Conservation (phyloP, 768 basidiomycete genomes). For the Kwoniella sp. region DNA sequence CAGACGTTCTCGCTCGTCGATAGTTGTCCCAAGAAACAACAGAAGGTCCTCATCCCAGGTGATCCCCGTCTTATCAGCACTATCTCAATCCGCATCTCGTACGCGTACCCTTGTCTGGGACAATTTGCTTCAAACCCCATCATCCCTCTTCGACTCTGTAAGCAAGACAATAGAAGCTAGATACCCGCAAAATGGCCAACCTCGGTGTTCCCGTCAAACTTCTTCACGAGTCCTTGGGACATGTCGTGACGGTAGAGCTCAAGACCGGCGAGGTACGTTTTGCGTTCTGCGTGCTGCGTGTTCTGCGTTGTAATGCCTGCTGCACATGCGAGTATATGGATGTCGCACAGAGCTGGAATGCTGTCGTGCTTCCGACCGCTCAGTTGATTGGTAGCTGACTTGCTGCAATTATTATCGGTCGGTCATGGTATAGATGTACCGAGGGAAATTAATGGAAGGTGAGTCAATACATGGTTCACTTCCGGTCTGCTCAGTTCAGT, state of each 20-base stretch:
- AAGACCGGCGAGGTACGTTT: constrained; percentile 84
- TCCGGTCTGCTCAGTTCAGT: constrained; percentile 8
- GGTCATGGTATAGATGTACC: constrained; percentile 72
- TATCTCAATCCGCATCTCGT: not conserved
- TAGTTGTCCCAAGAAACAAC: not conserved
- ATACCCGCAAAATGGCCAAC: constrained; percentile 46
- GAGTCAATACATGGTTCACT: constrained; percentile 41
- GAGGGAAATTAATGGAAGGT: constrained; percentile 98
- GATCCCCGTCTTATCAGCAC: too few relatives aligned
- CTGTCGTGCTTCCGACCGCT: too few relatives aligned
- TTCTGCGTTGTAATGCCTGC: not conserved
- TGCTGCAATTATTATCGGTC: not conserved
- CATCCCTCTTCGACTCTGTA: too few relatives aligned
- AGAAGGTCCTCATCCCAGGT: too few relatives aligned
- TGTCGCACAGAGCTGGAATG: not conserved
- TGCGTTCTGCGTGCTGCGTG: too few relatives aligned
- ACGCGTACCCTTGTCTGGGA: too few relatives aligned
- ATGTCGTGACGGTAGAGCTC: constrained; percentile 95
- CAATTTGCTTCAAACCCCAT: too few relatives aligned
- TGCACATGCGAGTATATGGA: too few relatives aligned
- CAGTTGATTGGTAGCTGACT: too few relatives aligned
- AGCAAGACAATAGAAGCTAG: not conserved
- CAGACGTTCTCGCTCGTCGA: too few relatives aligned
- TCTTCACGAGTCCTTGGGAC: constrained; percentile 92
- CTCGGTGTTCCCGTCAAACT: constrained; percentile 95